Evolutionary conservation across 441 rosid species (phyloP), one percentile per base, ranked within the genome.

Genomic region (Theobroma grandiflorum): DNA sequence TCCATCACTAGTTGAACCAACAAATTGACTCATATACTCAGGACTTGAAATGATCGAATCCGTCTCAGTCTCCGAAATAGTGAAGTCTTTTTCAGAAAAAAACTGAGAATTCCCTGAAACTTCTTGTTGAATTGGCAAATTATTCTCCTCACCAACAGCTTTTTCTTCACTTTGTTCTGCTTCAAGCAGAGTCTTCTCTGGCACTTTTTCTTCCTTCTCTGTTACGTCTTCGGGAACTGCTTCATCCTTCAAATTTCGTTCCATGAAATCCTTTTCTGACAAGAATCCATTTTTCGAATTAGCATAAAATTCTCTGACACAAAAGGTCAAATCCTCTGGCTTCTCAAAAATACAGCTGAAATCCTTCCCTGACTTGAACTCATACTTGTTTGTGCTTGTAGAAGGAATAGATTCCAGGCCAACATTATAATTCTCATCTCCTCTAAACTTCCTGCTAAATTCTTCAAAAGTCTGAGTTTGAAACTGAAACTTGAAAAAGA

Each of bases 11-110:
- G 72, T 82, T 65, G 93, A 88, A 59, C 85, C 88, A 12, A 82
- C 38, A 31, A 82, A 83, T n/a, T 80, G 88, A 84, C 91, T 89
- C 72, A 77, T 64, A 47, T 83, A 65, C 69, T 86, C 93, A 55
- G 84, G 87, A 84, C 91, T 90, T 20, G 96, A 92, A 84, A 87
- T 70, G 64, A 86, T 84, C 0, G 93, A 91, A 78, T 87, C 92
- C 16, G 90, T 83, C 70, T 91, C 91, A 26, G 90, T 76, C 52
- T 84, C 86, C 14, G 73, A 65, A 76, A 59, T 85, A 42, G 71
- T 8, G 11, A 89, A 87, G 76, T 87, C 92, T 26, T 81, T 74
- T 72, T 87, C 94, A 14, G 86, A 84, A 22, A 86, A 88, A 70
- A 85, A 85, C 72, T 75, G 82, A 78, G 71, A 71, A 55, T 68